These are phyloP conservation scores for Gastrolobium bilobum DNA, from an alignment of 306 rosid genomes.

Conservation along the genomic window DNA sequence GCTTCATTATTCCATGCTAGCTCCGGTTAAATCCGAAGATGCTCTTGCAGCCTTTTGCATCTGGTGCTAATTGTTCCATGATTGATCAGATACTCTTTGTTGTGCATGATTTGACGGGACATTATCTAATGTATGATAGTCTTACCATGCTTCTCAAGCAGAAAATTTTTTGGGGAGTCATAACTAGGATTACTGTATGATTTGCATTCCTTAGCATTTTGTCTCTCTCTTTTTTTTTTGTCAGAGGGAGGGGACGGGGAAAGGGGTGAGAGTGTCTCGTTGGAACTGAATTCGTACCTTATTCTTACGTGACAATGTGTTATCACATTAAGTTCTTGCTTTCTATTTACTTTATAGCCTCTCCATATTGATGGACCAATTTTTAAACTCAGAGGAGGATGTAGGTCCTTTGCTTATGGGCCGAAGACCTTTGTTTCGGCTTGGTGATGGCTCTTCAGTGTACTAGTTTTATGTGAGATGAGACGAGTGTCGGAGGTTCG, in stretches of 20 bases:
- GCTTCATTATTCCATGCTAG: conserved; percentile 27
- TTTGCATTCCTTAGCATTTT: background rate
- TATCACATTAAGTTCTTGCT: no score
- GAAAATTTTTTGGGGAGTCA: background rate
- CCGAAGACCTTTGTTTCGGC: background rate
- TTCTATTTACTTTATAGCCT: background rate
- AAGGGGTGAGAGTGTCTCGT: background rate
- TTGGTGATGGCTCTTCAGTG: background rate
- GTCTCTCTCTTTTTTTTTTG: background rate
- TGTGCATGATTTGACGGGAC: background rate
- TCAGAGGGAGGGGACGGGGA: background rate
- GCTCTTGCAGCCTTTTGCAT: conserved; percentile 26
- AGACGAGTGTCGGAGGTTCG: background rate
- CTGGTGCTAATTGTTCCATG: background rate
- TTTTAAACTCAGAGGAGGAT: background rate
- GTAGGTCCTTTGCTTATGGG: background rate
- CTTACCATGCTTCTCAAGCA: background rate
- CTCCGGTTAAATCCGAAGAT: background rate
- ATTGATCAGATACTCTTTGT: background rate
- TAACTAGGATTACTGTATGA: background rate
- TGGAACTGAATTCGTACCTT: background rate
- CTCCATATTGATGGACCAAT: background rate
- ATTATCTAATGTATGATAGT: background rate
- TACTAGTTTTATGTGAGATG: background rate
- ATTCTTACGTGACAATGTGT: background rate